Conservation (phyloP, 331 rosid genomes). For the Spiraea crenata region DNA sequence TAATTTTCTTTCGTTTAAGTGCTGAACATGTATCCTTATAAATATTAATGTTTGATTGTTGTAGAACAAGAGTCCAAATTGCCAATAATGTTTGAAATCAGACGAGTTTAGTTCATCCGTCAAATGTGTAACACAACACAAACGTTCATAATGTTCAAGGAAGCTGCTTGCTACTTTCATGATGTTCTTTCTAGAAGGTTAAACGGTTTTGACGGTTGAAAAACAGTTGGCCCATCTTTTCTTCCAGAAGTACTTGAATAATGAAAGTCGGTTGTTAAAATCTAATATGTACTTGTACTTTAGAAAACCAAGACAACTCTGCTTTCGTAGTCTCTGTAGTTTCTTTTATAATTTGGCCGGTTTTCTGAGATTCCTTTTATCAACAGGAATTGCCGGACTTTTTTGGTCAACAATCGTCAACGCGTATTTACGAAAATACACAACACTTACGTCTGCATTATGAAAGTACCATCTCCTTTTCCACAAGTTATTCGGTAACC, state of each 20-base stretch:
- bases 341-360: no score
- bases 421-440: constrained; percentile 13
- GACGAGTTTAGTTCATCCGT: no score
- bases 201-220: constrained; percentile 22
- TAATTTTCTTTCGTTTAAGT: no score
- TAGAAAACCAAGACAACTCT: no score
- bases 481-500: constrained; percentile 26
- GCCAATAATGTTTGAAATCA: no score
- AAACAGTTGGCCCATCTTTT: background rate
- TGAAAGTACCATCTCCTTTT: no score
- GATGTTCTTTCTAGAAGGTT: background rate
- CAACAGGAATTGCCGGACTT: background rate
- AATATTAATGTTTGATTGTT: no score
- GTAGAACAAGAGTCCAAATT: no score
- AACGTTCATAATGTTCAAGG: background rate
- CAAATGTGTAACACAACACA: no score
- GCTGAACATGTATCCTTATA: no score
- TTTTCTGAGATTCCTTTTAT: constrained; percentile 6
- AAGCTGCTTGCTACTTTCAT: background rate
- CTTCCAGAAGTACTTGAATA: background rate
- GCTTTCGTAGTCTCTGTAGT: no score
- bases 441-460: no score
- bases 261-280: background rate
- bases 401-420: constrained; percentile 14
- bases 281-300: background rate